Conservation (phyloP, 495 filamentous ascomycete species). For the Barbatosphaeria neglecta region DNA sequence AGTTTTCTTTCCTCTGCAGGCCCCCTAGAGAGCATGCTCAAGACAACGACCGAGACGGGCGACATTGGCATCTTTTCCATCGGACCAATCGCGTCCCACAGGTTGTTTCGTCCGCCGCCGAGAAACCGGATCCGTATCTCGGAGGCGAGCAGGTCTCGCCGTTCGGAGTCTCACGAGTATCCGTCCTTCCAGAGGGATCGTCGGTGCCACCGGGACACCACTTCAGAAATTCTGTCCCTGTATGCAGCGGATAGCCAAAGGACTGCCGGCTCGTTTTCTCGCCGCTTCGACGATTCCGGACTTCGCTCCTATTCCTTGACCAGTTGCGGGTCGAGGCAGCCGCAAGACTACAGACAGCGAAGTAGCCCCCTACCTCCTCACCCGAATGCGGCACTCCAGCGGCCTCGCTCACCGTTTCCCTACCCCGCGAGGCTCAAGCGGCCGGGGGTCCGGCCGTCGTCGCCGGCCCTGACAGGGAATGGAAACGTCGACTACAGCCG, state of each 20-base stretch:
- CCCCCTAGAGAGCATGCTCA: conserved; percentile 51
- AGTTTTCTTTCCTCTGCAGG: conserved; percentile 30
- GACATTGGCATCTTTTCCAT: conserved; percentile 53
- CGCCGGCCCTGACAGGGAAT: conserved; percentile 45
- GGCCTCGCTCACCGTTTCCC: conserved; percentile 50
- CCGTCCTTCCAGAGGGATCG: conserved; percentile 11
- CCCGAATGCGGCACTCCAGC: conserved; percentile 25
- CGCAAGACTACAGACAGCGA: conserved; percentile 43
- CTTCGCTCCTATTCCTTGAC: conserved; percentile 50
- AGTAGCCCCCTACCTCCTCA: conserved; percentile 38
- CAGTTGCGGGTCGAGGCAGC: conserved; percentile 35
- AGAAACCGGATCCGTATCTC: conserved; percentile 1
- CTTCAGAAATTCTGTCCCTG: conserved; percentile 36
- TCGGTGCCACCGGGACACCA: conserved; percentile 25
- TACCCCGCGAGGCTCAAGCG: conserved; percentile 55
- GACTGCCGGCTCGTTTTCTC: conserved; percentile 24
- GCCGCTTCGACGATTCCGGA: conserved; percentile 24
- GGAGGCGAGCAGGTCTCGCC: background rate
- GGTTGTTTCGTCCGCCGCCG: conserved; percentile 7
- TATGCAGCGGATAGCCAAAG: conserved; percentile 33
- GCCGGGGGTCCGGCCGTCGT: conserved; percentile 51
- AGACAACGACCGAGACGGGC: conserved; percentile 56
- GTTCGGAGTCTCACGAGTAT: background rate
- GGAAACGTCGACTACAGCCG: conserved; percentile 36
- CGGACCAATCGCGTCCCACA: conserved; percentile 33